Conservation (phyloP, 164 flowering plant genomes). For the Umbilicus rupestris region DNA sequence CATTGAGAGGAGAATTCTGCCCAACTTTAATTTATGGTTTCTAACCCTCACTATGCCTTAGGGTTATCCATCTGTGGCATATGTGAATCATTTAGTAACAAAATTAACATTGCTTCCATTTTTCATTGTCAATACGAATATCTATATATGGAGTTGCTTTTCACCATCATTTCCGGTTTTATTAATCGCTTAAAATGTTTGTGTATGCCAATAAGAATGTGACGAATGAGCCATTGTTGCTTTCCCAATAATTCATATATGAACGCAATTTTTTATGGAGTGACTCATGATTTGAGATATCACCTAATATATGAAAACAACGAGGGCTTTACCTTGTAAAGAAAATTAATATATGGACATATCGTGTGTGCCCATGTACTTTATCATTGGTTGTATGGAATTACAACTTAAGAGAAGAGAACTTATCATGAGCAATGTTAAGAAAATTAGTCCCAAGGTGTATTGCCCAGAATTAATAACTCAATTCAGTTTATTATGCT, state of each 20-base stretch:
- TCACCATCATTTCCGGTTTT: background rate
- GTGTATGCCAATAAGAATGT: background rate
- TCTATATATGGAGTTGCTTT: background rate
- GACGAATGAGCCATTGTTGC: background rate
- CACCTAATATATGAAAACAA: background rate
- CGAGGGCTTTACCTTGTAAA: background rate
- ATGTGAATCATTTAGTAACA: background rate
- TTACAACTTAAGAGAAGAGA: no score
- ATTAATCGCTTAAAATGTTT: background rate
- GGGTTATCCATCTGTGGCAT: no score
- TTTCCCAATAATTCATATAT: background rate
- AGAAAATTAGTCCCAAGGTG: no score
- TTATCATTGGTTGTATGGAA: background rate
- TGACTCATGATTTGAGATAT: slow-evolving; percentile 1
- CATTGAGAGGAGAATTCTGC: no score
- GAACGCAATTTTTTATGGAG: background rate
- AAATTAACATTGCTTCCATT: no score
- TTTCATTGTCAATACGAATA: background rate
- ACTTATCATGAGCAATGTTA: no score
- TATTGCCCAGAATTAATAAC: no score
- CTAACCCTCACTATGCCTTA: no score
- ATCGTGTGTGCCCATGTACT: background rate
- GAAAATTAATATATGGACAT: background rate
- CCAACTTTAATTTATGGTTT: no score
- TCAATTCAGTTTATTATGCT: no score